phyloP scores from a whole-genome alignment of 805 yeast species.

The Saccharomycopsis fibuligera region DNA sequence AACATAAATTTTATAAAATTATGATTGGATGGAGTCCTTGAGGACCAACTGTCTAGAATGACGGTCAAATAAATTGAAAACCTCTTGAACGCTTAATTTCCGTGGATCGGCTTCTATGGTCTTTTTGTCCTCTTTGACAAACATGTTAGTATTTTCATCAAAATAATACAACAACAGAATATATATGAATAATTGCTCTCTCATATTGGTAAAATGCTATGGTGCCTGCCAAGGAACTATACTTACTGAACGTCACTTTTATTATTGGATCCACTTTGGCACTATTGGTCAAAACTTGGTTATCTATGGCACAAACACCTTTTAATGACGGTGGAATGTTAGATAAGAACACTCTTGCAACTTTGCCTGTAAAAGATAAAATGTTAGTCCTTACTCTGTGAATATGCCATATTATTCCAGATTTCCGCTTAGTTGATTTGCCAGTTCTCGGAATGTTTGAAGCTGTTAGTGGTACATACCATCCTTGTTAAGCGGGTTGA shows the following conservation, averaged over 20 bases:
- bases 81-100: constrained; percentile 47
- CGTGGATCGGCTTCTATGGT: constrained; percentile 63
- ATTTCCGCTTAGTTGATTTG: too few relatives aligned
- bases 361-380: constrained; percentile 45
- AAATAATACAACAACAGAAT: too few relatives aligned
- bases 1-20: too few relatives aligned
- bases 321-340: constrained; percentile 74
- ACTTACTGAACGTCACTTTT: constrained; percentile 58
- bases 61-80: constrained; percentile 62
- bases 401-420: neutral
- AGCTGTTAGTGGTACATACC: constrained; percentile 37
- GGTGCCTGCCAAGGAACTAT: neutral
- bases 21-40: constrained; percentile 26
- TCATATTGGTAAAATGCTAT: too few relatives aligned
- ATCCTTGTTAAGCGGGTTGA: constrained; percentile 69
- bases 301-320: constrained; percentile 53
- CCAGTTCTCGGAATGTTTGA: too few relatives aligned
- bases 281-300: constrained; percentile 46
- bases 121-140: constrained; percentile 75
- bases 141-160: too few relatives aligned
- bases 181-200: too few relatives aligned
- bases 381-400: too few relatives aligned
- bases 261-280: constrained; percentile 52
- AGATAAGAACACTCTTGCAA: constrained; percentile 73
- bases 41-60: constrained; percentile 66